Conservation (phyloP, 192 early-diverging fungal genomes). For the Coemansia sp. region DNA sequence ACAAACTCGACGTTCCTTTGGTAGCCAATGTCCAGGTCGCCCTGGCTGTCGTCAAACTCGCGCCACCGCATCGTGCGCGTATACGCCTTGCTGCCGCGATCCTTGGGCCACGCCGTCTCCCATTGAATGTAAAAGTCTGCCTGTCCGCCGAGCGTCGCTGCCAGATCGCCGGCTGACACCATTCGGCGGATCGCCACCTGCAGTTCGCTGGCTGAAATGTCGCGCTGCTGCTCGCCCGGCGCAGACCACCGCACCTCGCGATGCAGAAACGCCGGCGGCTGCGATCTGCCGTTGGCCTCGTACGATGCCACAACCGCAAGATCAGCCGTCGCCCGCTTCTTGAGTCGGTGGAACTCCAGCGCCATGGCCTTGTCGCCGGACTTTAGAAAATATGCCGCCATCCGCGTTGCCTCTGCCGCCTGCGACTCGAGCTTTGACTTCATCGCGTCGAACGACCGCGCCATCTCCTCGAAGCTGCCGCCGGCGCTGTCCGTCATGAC, state of each 20-base stretch:
- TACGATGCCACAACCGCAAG: constrained; percentile 24
- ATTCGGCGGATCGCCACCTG: constrained; percentile 37
- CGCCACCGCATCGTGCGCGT: constrained; percentile 33
- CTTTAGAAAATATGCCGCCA: constrained; percentile 34
- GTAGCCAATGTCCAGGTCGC: constrained; percentile 29
- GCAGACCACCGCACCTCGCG: constrained; percentile 35
- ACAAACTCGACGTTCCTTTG: constrained; percentile 31
- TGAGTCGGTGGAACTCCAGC: constrained; percentile 44
- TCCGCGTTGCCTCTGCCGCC: constrained; percentile 21
- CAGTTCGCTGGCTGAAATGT: constrained; percentile 41
- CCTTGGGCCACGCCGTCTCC: constrained; percentile 45
- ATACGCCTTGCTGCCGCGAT: constrained; percentile 28
- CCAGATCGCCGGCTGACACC: constrained; percentile 43
- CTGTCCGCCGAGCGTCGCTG: constrained; percentile 34
- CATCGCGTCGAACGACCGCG: constrained; percentile 29
- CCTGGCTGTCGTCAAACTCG: constrained; percentile 38
- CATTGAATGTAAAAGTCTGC: constrained; percentile 47
- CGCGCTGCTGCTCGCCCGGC: constrained; percentile 41
- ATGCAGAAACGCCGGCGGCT: constrained; percentile 35
- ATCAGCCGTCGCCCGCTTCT: constrained; percentile 39
- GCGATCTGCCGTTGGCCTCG: constrained; percentile 25
- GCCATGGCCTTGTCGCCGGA: constrained; percentile 35
- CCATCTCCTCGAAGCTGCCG: constrained; percentile 3
- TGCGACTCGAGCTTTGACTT: constrained; percentile 24
- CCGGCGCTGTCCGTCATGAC: background rate